Percentiles rank a stretch among this genome's conserved stretches.
phyloP scores from a whole-genome alignment of 495 filamentous ascomycete species.

The Daldinia concentrica region DNA sequence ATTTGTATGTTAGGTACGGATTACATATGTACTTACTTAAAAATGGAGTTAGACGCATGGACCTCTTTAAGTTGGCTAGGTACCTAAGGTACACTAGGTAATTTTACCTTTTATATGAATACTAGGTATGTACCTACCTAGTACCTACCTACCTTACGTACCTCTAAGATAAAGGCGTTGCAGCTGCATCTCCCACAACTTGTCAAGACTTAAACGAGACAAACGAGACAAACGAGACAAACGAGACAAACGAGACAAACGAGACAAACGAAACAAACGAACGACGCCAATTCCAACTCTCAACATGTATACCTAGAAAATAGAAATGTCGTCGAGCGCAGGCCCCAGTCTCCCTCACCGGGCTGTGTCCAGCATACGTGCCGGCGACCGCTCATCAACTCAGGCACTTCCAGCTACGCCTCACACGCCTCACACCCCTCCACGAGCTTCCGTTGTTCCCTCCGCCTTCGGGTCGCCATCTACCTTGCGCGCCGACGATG shows the following conservation, averaged over 20 bases:
- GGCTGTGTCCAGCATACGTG: slow-evolving; percentile 61
- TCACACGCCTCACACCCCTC: slow-evolving; percentile 68
- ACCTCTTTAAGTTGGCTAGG: too few species aligned
- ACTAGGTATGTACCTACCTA: neutral
- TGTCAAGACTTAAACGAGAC: neutral
- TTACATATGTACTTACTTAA: neutral
- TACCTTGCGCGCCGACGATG: slow-evolving; percentile 82
- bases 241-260: too few species aligned
- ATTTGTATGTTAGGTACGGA: too few species aligned
- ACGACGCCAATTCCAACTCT: neutral
- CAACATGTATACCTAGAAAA: too few species aligned
- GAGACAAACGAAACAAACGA: neutral
- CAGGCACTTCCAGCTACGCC: slow-evolving; percentile 48
- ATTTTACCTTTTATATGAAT: slow-evolving; percentile 7
- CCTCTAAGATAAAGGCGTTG: neutral
- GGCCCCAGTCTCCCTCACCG: slow-evolving; percentile 56
- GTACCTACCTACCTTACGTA: too few species aligned
- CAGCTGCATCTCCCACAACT: neutral
- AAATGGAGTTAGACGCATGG: neutral
- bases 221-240: too few species aligned
- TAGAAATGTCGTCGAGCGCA: slow-evolving; percentile 48
- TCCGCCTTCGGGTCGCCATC: slow-evolving; percentile 74
- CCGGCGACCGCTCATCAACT: slow-evolving; percentile 47
- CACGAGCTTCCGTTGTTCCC: slow-evolving; percentile 62
- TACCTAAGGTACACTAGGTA: too few species aligned